Evolutionary conservation across 805 yeast species (phyloP).

Genomic region (Pichia cephalocereana): DNA sequence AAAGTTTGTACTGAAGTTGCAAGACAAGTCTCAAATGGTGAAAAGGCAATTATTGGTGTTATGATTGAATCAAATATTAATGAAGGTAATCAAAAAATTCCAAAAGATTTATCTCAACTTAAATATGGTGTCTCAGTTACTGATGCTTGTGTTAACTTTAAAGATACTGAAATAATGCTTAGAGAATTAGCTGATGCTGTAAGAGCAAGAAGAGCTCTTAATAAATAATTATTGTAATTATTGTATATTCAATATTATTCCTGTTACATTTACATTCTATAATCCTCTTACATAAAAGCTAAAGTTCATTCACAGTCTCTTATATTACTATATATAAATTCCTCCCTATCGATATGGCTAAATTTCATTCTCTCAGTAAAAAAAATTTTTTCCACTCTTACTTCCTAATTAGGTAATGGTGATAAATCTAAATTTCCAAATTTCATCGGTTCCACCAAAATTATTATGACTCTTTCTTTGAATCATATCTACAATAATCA

Average conservation of each 20-base stretch:
- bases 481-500: not conserved
- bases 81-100: slow-evolving; percentile 85
- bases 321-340: too few relatives aligned
- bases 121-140: slow-evolving; percentile 95
- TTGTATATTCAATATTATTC: not conserved
- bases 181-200: slow-evolving; percentile 76
- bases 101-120: slow-evolving; percentile 48
- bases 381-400: too few relatives aligned
- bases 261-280: too few relatives aligned
- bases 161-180: slow-evolving; percentile 75
- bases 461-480: too few relatives aligned
- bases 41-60: slow-evolving; percentile 73
- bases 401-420: too few relatives aligned
- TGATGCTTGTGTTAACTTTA: slow-evolving; percentile 94
- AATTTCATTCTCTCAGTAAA: too few relatives aligned
- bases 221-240: slow-evolving; percentile 1
- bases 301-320: too few relatives aligned
- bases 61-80: slow-evolving; percentile 92
- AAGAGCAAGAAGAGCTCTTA: slow-evolving; percentile 55
- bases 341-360: too few relatives aligned
- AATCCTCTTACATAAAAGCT: too few relatives aligned
- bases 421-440: not conserved
- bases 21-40: slow-evolving; percentile 75
- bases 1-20: slow-evolving; percentile 78
- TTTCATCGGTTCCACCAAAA: too few relatives aligned